Evolutionary conservation across 2,329 filamentous ascomycete genomes (phyloP).

Genomic region (Alternaria brassicae): DNA sequence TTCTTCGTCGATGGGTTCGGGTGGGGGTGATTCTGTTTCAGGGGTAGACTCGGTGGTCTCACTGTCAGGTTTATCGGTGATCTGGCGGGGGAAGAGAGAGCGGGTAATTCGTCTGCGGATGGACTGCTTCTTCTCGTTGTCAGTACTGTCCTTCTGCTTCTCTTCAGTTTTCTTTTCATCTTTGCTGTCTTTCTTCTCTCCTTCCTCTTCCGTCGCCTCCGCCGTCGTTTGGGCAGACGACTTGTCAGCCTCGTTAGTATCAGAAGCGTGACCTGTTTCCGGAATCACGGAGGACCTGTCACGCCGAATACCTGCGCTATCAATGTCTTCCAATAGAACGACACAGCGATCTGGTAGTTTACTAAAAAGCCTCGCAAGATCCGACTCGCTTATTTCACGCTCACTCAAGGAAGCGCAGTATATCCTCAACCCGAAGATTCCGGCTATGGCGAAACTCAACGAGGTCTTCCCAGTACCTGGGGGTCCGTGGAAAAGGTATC

Average conservation of each 20-base stretch:
- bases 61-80: neutral
- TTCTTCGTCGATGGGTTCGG: neutral
- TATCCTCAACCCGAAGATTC: slow-evolving; percentile 57
- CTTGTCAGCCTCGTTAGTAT: neutral
- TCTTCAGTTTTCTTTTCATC: neutral
- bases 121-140: neutral
- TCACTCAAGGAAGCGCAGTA: slow-evolving; percentile 63
- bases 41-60: slow-evolving; percentile 5
- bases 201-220: neutral
- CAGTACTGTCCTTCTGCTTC: neutral
- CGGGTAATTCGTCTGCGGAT: slow-evolving; percentile 2
- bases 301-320: slow-evolving; percentile 55
- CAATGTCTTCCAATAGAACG: slow-evolving; percentile 58
- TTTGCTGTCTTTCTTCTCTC: neutral
- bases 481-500: slow-evolving; percentile 82
- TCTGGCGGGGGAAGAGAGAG: neutral
- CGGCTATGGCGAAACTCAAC: slow-evolving; percentile 52
- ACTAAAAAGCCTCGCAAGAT: slow-evolving; percentile 58
- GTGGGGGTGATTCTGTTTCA: neutral
- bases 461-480: slow-evolving; percentile 79
- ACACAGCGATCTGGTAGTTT: slow-evolving; percentile 55
- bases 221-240: neutral
- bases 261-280: neutral
- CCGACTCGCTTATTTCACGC: slow-evolving; percentile 74
- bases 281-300: slow-evolving; percentile 21